These are phyloP conservation scores for Pleurotus platypus DNA, from an alignment of 768 basidiomycete species.

Conservation along the genomic window DNA sequence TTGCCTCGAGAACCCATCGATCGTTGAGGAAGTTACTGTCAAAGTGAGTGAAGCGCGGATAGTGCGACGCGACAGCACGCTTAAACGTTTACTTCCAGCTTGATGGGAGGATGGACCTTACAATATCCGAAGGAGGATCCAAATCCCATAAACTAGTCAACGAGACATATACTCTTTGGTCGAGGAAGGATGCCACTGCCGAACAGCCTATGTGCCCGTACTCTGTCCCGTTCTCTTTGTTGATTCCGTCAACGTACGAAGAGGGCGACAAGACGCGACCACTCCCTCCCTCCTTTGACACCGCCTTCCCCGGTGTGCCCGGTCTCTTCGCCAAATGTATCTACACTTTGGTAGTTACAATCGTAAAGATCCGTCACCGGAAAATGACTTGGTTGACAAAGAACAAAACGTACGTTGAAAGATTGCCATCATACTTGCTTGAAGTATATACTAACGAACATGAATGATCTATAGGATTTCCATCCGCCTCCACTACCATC, in stretches of 20 bases:
- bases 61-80: neutral
- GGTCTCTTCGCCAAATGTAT: constrained; percentile 34
- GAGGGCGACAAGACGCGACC: constrained; percentile 26
- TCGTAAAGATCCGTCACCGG: constrained; percentile 32
- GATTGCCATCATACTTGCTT: constrained; percentile 9
- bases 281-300: constrained; percentile 48
- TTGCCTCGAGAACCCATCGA: constrained; percentile 33
- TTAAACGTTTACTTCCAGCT: constrained; percentile 25
- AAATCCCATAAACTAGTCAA: constrained; percentile 29
- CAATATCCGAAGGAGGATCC: constrained; percentile 36
- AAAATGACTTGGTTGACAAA: constrained; percentile 43
- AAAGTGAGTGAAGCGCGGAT: constrained; percentile 30
- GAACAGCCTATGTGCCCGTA: constrained; percentile 18
- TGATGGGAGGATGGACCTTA: constrained; percentile 37
- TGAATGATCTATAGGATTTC: constrained; percentile 28
- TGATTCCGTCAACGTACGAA: constrained; percentile 44
- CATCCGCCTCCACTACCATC: constrained; percentile 48
- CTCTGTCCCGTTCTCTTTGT: constrained; percentile 36
- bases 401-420: constrained; percentile 37
- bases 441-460: neutral
- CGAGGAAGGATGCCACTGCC: constrained; percentile 19
- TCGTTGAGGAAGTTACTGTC: constrained; percentile 37
- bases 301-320: constrained; percentile 26
- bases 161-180: constrained; percentile 34
- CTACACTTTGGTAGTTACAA: constrained; percentile 44